Evolutionary conservation across 1,284 basidiomycete genomes (phyloP).

Genomic region (Ustilago nuda): DNA sequence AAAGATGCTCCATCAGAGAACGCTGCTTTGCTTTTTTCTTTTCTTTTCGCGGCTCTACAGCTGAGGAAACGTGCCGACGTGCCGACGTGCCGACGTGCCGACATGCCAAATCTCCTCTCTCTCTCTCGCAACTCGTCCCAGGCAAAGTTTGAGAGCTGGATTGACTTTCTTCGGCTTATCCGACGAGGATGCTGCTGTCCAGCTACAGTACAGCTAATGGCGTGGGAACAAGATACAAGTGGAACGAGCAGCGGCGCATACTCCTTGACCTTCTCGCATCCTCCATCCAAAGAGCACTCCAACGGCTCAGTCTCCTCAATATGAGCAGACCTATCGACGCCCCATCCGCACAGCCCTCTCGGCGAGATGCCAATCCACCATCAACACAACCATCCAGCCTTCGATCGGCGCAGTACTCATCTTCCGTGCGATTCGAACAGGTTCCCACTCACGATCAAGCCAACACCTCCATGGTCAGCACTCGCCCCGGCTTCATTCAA

Average conservation of each 20-base stretch:
- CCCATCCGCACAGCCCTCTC: conserved; percentile 8
- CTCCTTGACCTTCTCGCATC: neutral
- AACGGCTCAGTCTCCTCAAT: neutral
- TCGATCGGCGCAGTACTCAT: conserved; percentile 25
- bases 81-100: too few species aligned
- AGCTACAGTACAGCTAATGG: neutral
- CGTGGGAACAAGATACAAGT: neutral
- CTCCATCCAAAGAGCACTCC: conserved; percentile 3
- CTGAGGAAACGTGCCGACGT: neutral
- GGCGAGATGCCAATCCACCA: conserved; percentile 4
- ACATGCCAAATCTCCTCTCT: neutral
- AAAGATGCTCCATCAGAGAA: neutral
- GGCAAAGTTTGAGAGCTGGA: too few species aligned
- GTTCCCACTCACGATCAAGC: conserved; percentile 2
- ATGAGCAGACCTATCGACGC: conserved; percentile 42
- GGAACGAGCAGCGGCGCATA: neutral
- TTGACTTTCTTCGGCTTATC: neutral
- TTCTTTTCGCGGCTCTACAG: neutral
- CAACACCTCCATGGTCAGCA: conserved; percentile 22
- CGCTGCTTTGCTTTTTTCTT: neutral
- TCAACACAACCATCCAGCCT: conserved; percentile 9
- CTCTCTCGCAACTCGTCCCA: too few species aligned
- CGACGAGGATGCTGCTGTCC: neutral
- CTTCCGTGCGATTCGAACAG: conserved; percentile 31
- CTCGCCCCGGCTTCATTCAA: neutral